A percentile compares a stretch with the other conserved stretches of the same genome.
Conservation (phyloP, 495 filamentous ascomycete species). For the Lepraria neglecta region DNA sequence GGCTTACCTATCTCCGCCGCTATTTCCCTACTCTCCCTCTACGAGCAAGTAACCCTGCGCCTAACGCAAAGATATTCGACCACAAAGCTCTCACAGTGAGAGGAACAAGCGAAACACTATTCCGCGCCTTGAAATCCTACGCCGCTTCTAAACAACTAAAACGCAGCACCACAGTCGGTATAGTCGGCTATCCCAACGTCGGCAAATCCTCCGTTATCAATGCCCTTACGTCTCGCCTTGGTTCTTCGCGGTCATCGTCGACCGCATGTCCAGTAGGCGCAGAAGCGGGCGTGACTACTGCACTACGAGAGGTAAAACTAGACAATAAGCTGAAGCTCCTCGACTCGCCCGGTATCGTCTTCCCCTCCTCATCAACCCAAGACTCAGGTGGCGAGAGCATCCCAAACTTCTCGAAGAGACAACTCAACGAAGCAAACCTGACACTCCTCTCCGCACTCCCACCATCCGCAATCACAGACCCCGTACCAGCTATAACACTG, state of each 20-base stretch:
- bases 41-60: conserved; percentile 72
- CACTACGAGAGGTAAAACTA: conserved; percentile 81
- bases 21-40: conserved; percentile 92
- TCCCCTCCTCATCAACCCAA: conserved; percentile 49
- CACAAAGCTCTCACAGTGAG: conserved; percentile 84
- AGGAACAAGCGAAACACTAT: conserved; percentile 78
- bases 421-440: conserved; percentile 74
- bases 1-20: conserved; percentile 78
- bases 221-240: conserved; percentile 74
- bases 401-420: conserved; percentile 47
- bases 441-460: conserved; percentile 87
- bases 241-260: conserved; percentile 38
- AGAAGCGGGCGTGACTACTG: conserved; percentile 90
- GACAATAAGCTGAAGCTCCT: conserved; percentile 92
- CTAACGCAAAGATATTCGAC: conserved; percentile 86
- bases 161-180: conserved; percentile 82
- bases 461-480: conserved; percentile 88
- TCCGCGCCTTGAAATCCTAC: conserved; percentile 85
- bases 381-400: conserved; percentile 34
- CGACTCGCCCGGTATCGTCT: conserved; percentile 94
- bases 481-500: conserved; percentile 74
- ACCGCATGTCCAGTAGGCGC: conserved; percentile 82
- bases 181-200: conserved; percentile 96
- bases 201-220: conserved; percentile 98
- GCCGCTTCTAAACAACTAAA: conserved; percentile 79